Percentiles rank a stretch among this genome's conserved stretches.
Conservation (phyloP, 257 asterid genomes). For the Avicennia marina region DNA sequence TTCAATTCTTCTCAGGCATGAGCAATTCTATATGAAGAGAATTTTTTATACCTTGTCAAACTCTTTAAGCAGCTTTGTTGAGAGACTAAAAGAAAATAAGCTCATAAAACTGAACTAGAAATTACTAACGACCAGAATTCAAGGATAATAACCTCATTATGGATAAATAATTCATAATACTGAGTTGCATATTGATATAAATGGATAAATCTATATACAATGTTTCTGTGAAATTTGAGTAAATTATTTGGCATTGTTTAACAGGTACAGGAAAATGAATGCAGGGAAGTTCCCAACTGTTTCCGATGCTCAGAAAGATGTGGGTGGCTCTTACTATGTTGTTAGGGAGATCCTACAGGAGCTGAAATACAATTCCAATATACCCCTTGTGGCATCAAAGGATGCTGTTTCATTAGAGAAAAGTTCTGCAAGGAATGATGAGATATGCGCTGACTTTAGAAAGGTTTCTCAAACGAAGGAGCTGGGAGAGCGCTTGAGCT, state of each 20-base stretch:
- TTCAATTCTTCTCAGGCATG: no score
- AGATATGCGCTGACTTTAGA: constrained; percentile 12
- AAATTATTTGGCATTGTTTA: constrained; percentile 16
- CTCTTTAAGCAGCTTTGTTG: no score
- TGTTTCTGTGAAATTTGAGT: neutral
- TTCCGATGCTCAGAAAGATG: constrained; percentile 29
- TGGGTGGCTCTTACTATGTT: constrained; percentile 61
- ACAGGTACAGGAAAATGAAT: constrained; percentile 66
- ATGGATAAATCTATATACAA: neutral
- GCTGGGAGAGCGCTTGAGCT: constrained; percentile 9
- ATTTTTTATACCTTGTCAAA: no score
- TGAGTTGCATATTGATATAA: neutral
- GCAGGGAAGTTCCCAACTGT: constrained; percentile 76
- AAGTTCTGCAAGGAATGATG: constrained; percentile 17
- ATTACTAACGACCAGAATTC: neutral
- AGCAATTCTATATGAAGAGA: no score
- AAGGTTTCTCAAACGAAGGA: constrained; percentile 23
- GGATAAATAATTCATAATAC: no score
- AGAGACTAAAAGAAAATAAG: no score
- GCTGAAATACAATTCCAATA: constrained; percentile 40
- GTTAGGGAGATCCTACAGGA: constrained; percentile 51
- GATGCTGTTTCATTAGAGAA: constrained; percentile 17
- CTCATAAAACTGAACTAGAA: neutral
- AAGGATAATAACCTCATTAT: neutral
- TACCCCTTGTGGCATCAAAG: constrained; percentile 15